phyloP scores from a whole-genome alignment of 1,139 yeast genomes.

The Kurtzmaniella quercitrusa region DNA sequence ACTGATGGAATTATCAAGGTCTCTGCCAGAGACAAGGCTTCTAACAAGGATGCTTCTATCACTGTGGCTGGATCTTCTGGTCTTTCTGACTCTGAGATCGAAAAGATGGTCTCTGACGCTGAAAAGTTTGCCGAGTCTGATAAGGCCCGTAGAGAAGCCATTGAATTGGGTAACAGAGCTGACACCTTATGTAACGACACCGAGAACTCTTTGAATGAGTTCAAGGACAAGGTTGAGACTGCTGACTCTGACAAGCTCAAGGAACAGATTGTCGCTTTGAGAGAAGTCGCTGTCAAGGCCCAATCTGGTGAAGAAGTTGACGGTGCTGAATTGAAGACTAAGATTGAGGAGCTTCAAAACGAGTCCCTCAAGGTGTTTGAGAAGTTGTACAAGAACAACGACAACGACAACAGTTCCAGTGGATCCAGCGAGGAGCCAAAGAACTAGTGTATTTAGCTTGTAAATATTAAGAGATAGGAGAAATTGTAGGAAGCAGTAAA shows the following conservation, averaged over 20 bases:
- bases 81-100: conserved; percentile 92
- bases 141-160: conserved; percentile 90
- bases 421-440: conserved; percentile 28
- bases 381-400: conserved; percentile 84
- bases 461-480: conserved; percentile 9
- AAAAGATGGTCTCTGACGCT: conserved; percentile 97
- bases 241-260: conserved; percentile 84
- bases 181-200: conserved; percentile 96
- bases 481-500: not conserved
- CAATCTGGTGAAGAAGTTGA: conserved; percentile 90
- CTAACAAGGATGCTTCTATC: conserved; percentile 97
- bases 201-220: conserved; percentile 89
- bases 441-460: conserved; percentile 25
- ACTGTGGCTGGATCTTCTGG: conserved; percentile 99
- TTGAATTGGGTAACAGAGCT: conserved; percentile 95
- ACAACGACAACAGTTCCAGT: conserved; percentile 26
- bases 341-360: conserved; percentile 92
- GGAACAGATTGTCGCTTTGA: conserved; percentile 70
- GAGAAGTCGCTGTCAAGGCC: conserved; percentile 90
- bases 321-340: conserved; percentile 79
- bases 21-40: conserved; percentile 97
- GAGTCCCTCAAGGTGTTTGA: conserved; percentile 92
- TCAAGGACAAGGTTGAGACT: conserved; percentile 87
- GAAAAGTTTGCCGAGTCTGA: conserved; percentile 97
- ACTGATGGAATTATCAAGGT: conserved; percentile 99